These are phyloP conservation scores for Aspergillus calidoustus DNA, from an alignment of 2,329 filamentous ascomycete genomes.

Conservation along the genomic window DNA sequence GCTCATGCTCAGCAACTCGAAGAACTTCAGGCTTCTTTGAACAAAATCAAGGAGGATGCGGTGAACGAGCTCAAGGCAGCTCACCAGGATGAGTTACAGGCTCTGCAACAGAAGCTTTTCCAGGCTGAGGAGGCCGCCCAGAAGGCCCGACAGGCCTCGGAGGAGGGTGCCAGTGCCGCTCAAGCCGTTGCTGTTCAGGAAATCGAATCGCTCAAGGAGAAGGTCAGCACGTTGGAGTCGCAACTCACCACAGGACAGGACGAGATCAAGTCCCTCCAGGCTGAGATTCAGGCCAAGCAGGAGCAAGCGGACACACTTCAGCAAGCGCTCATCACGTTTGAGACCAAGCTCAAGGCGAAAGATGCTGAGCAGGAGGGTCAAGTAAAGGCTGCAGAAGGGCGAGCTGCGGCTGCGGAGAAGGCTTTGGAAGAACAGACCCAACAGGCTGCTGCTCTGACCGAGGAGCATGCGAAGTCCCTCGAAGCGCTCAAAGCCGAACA, in stretches of 20 bases:
- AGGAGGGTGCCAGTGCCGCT: conserved; percentile 39
- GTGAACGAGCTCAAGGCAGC: conserved; percentile 35
- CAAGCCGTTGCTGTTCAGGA: conserved; percentile 41
- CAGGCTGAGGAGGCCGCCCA: conserved; percentile 39
- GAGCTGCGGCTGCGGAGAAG: conserved; percentile 38
- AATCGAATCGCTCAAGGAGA: conserved; percentile 42
- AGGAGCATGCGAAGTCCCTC: conserved; percentile 40
- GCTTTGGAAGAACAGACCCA: conserved; percentile 41
- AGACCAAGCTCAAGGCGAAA: conserved; percentile 44
- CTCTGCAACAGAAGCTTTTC: conserved; percentile 40
- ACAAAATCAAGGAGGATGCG: conserved; percentile 38
- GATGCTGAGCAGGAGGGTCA: conserved; percentile 40
- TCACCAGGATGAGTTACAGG: conserved; percentile 39
- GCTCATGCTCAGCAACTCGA: conserved; percentile 39
- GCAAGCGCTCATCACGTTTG: conserved; percentile 41
- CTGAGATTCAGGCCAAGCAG: conserved; percentile 41
- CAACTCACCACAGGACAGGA: conserved; percentile 36
- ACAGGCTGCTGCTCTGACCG: conserved; percentile 33
- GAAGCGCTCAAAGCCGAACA: conserved; percentile 42
- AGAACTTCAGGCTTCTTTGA: conserved; percentile 39
- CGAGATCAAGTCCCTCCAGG: conserved; percentile 41
- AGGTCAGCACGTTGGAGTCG: conserved; percentile 38
- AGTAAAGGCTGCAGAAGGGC: conserved; percentile 40
- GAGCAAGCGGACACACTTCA: conserved; percentile 44
- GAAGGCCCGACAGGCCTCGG: conserved; percentile 39